Base-by-base conservation (phyloP, 2,329 filamentous ascomycete genomes). In the Penicillium thymicola region DNA sequence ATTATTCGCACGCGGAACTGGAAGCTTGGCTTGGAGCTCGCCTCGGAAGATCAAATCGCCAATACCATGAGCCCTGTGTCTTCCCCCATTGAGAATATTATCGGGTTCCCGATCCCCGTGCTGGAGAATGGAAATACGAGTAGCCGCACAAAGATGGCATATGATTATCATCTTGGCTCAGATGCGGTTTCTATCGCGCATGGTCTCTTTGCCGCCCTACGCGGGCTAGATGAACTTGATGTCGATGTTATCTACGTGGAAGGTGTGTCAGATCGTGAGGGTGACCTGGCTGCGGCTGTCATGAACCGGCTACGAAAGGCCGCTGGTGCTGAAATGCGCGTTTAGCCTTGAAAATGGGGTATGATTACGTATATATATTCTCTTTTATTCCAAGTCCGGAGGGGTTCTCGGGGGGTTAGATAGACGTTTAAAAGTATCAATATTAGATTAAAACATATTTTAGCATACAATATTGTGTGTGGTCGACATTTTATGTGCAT, bases 171-270 rank as follows among this genome's bases (percentile, higher is more conserved):
- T 57, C 79, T 99, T 14, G 92, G 93, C 0, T 76, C 76, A 16
- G 83, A 89, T 43, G 86, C 86, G 0, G 83, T 84, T 63, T 83
- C 84, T 32, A 92, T 99, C 65, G 93, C 94, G 1, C 85, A 92
- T 65, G 89, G 90, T 0, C 79, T 99, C 14, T 99, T 99, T 72
- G 90, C 90, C 13, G 90, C 91, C 2, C 78, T 99, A 52, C 82
- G 94, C 51, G 89, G 92, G 64, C 82, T 99, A 60, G 94, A 99
- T 72, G 84, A 87, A 66, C 81, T 85, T 60, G 84, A 86, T 30
- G 91, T 91, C 4, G 87, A 94, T 69, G 81, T 89, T 21, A 97
- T 99, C 51, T 89, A 92, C 65, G 90, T 97, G 11, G 94, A 99
- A 72, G 93, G 93, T 2, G 89, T 97, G 55, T 74, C 79, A 21